Evolutionary conservation across 345 rosid species (phyloP).

Genomic region (Nasturtium officinale): DNA sequence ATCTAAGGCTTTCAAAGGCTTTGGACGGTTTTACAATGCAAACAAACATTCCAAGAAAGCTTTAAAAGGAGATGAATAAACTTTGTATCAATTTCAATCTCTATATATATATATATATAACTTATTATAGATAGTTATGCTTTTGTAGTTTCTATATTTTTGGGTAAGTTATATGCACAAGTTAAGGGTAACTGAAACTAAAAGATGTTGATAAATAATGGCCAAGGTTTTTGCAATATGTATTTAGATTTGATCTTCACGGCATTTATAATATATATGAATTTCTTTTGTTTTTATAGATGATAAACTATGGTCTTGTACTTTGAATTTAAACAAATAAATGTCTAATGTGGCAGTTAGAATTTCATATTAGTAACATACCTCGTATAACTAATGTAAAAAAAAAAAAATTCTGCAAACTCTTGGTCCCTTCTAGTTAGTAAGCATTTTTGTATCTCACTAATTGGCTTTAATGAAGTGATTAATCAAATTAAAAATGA

Average conservation of each 20-base stretch:
- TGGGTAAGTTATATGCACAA: slow-evolving; percentile 1
- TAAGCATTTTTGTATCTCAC: background rate
- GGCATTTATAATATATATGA: background rate
- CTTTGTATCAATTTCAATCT: slow-evolving; percentile 11
- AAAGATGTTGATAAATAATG: background rate
- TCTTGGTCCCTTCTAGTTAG: too few relatives aligned
- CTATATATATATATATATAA: background rate
- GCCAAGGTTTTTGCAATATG: background rate
- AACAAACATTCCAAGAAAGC: slow-evolving; percentile 57
- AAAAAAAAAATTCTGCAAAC: too few relatives aligned
- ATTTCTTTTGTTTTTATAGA: background rate
- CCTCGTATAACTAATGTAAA: background rate
- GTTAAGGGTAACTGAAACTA: background rate
- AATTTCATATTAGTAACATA: background rate
- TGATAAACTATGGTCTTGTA: too few relatives aligned
- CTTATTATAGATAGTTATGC: slow-evolving; percentile 17
- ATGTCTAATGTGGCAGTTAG: too few relatives aligned
- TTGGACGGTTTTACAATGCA: slow-evolving; percentile 74
- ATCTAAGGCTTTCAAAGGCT: slow-evolving; percentile 72
- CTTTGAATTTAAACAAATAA: too few relatives aligned
- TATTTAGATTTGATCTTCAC: background rate
- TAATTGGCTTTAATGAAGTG: background rate
- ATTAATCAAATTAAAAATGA: too few relatives aligned
- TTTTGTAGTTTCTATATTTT: slow-evolving; percentile 30
- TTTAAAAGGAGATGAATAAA: slow-evolving; percentile 17